Base-by-base conservation (phyloP, 176 grass and related monocot species). In the Panicum miliaceum region DNA sequence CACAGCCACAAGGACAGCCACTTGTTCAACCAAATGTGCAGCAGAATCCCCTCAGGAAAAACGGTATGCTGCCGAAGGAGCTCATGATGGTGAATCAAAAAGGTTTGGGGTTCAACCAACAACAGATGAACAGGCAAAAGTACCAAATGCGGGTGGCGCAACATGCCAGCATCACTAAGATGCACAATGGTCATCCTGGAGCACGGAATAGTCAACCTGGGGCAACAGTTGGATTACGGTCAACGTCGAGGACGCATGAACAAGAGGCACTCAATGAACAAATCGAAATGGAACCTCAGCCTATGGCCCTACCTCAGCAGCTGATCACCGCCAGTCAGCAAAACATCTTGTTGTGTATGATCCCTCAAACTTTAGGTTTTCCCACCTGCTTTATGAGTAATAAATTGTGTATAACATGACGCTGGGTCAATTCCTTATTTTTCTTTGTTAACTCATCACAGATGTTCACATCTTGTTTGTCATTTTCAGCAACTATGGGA, bases 51-150 rank as follows among this genome's bases (percentile, higher is more conserved):
- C 14, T 20, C 26, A 46, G 35, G 66, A 36, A 1, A 20, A 19
- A 65, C 4, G 19, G 48, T 40, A 4, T n/a, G 20, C 78, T 57
- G 3, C 77, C 41, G 2, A 45, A 51, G 10, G 59, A 68, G 20
- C 78, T 22, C 18, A n/a, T 48, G 46, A 40, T 54, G n/a, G 48
- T 77, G n/a, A 76, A 77, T 52, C 52, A 77, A n/a, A 72, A 78
- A 77, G 11, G 10, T 87, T 60, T 32, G 29, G 54, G 27, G 34
- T 41, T 73, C 40, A 76, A 70, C 52, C 61, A 59, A 35, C 36
- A 87, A 11, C 60, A 7, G 12, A n/a, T 51, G 81, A 22, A 84
- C 19, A 34, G 11, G 4, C 5, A 80, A n/a, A 35, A 36, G 7
- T 26, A 20, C 13, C 38, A 87, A 38, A 48, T 25, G 29, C 60